These are phyloP conservation scores for Colletotrichum limetticola DNA, from an alignment of 2,329 filamentous ascomycete genomes.

Conservation along the genomic window DNA sequence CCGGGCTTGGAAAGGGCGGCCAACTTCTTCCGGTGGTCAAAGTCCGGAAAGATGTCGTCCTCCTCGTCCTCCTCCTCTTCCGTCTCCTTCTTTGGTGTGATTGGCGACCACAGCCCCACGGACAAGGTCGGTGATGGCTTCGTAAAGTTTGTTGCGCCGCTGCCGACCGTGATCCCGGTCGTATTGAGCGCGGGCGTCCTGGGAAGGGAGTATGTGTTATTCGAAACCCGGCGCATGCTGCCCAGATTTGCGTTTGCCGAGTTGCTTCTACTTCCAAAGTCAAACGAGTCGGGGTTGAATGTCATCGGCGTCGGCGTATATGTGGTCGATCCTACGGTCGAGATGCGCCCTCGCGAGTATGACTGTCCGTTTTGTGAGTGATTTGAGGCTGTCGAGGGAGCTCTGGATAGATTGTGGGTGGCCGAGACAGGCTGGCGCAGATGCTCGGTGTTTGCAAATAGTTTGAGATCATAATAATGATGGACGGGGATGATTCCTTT, in stretches of 20 bases:
- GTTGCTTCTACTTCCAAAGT: slow-evolving; percentile 55
- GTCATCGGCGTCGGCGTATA: slow-evolving; percentile 40
- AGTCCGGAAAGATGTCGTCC: slow-evolving; percentile 62
- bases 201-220: slow-evolving; percentile 34
- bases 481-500: slow-evolving; percentile 57
- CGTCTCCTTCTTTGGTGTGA: slow-evolving; percentile 42
- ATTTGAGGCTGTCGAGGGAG: slow-evolving; percentile 47
- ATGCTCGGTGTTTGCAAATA: slow-evolving; percentile 82
- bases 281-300: slow-evolving; percentile 50
- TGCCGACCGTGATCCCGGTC: slow-evolving; percentile 53
- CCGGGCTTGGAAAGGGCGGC: slow-evolving; percentile 27
- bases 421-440: slow-evolving; percentile 60
- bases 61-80: slow-evolving; percentile 63
- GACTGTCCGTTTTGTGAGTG: slow-evolving; percentile 43
- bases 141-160: slow-evolving; percentile 48
- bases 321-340: slow-evolving; percentile 33
- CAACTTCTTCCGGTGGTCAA: slow-evolving; percentile 53
- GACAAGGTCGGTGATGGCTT: slow-evolving; percentile 52
- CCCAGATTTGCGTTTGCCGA: slow-evolving; percentile 56
- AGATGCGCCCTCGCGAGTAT: slow-evolving; percentile 50
- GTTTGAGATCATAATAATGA: slow-evolving; percentile 77
- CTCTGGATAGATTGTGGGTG: slow-evolving; percentile 43
- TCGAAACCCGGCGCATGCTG: slow-evolving; percentile 46
- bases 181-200: slow-evolving; percentile 43
- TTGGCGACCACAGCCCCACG: slow-evolving; percentile 60